Evolutionary conservation across 345 rosid genomes (phyloP), one percentile per base, ranked within the genome.

Genomic region (Syzygium oleosum): DNA sequence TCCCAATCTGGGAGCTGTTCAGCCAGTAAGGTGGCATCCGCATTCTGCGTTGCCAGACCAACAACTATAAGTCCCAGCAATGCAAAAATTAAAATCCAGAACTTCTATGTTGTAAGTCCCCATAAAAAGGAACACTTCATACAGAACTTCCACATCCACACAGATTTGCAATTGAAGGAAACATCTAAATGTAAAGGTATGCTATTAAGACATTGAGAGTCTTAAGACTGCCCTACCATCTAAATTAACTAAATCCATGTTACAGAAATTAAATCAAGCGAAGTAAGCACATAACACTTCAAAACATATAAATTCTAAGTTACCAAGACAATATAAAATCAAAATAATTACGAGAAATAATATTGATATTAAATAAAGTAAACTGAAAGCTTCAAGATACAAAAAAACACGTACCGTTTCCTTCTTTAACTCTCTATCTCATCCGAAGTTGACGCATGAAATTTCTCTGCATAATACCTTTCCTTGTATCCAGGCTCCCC

Each of bases 401-500:
- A 58, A 79, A 14, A 38, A 80, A 51, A 53, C 87, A 93, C 97
- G 94, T 90, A 98, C 99, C 84, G 93, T 84, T 87, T 98, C 99
- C 84, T 92, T 91, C 91, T 92, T 96, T 41, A 88, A 96, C 92
- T 87, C 91, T 91, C 97, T 86, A 92, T 93, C 88, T 95, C 95
- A 84, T 90, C 95, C 16, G 89, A 93, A 87, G 89, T 93, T 89
- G 96, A 94, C 46, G 93, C 34, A 31, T 89, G 92, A 90, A 96
- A 95, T 89, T 98, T 98, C 92, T 97, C 99, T 27, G 95, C 93
- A 89, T 98, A 98, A 87, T 98, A 98, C 90, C 99, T 94, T 87
- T 96, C 96, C 89, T 96, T 97, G 92, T 96, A 97, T 88, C 99
- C 99, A 43, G 99, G 96, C 90, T 98, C 98, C 86, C 99, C 99